Base-by-base conservation (phyloP, 495 filamentous ascomycete genomes). In the Trichoderma orchidacearum region DNA sequence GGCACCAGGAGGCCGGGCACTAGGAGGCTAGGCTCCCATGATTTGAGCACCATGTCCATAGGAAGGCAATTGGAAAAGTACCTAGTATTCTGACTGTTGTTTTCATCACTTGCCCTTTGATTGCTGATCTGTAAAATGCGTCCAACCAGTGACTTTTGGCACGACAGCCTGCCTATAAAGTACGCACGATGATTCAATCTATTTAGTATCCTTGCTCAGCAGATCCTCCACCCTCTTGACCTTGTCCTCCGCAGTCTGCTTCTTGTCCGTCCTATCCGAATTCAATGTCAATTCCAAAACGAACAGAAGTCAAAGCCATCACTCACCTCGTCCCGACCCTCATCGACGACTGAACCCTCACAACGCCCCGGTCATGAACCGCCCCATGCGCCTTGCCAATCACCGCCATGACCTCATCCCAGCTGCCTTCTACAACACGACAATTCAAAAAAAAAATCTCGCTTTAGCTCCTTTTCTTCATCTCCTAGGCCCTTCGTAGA, bases 371-470 rank as follows among this genome's bases (percentile, higher is more conserved):
- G 61, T 84, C 72, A 65, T 97, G 93, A 29, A 98, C 78, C 41
- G 93, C 70, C 4, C 77, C 80, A 72, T 98, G 93, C 15, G 89
- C 89, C 70, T 95, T 89, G 5, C 93, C 93, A 67, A 98, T 90
- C 15, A 94, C 78, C 56, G 72, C 77, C 79, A 93, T 90, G 30
- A 95, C 90, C 38, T 85, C 79, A 59, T 94, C 89, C 92, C 92
- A 97, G 27, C 84, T 77, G 15, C 93, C 92, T 69, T 97, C 92
- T 93, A 62, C 63, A 38, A 17, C n/a, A n/a, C n/a, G n/a, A n/a
- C n/a, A n/a, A n/a, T n/a, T n/a, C n/a, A n/a, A n/a, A n/a, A n/a
- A n/a, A n/a, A n/a, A n/a, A n/a, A n/a, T n/a, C n/a, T n/a, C n/a
- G n/a, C n/a, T n/a, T n/a, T n/a, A n/a, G n/a, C n/a, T n/a, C n/a